Evolutionary conservation across 805 yeast genomes (phyloP).

Genomic region (Pichia heedii): DNA sequence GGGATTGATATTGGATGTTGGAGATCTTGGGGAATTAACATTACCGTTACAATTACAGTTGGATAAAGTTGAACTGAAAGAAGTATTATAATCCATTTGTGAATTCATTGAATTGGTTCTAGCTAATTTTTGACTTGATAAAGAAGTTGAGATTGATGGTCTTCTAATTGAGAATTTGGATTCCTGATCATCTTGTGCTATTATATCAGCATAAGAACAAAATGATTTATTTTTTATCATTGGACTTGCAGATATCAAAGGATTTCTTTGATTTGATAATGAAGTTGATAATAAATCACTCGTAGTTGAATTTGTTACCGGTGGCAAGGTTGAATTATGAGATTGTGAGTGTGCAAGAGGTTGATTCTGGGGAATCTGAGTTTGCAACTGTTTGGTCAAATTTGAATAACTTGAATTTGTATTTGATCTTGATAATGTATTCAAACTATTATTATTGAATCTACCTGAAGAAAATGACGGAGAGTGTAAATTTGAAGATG

Average conservation of each 20-base stretch:
- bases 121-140: slow-evolving; percentile 26
- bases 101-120: slow-evolving; percentile 22
- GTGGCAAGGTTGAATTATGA: slow-evolving; percentile 8
- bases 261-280: background rate
- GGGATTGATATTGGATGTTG: slow-evolving; percentile 11
- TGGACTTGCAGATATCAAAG: slow-evolving; percentile 9
- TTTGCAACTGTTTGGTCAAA: slow-evolving; percentile 20
- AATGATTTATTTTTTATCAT: slow-evolving; percentile 32
- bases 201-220: slow-evolving; percentile 74
- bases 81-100: background rate
- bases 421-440: slow-evolving; percentile 14
- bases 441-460: slow-evolving; percentile 5
- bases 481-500: slow-evolving; percentile 4
- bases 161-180: slow-evolving; percentile 38
- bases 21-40: slow-evolving; percentile 15
- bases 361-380: slow-evolving; percentile 4
- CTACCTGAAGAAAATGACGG: background rate
- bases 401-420: slow-evolving; percentile 19
- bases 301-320: slow-evolving; percentile 2
- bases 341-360: slow-evolving; percentile 1
- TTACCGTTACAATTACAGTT: too few relatives aligned
- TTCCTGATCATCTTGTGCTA: slow-evolving; percentile 52
- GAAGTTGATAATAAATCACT: background rate
- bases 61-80: background rate
- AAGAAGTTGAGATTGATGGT: slow-evolving; percentile 43